Evolutionary conservation across 306 rosid genomes (phyloP).

Genomic region (Leucaena leucocephala): DNA sequence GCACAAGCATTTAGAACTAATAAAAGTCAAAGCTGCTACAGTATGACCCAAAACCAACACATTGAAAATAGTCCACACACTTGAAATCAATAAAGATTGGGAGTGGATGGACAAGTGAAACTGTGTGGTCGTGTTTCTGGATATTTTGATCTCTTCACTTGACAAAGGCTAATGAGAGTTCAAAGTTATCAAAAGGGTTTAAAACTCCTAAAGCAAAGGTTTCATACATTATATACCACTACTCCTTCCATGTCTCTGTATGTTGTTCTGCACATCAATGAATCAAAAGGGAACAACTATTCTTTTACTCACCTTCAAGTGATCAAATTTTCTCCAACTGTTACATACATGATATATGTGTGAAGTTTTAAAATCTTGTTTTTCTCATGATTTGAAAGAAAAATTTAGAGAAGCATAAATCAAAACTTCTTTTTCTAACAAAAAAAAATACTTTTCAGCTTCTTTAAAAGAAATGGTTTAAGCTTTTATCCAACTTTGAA

Average conservation of each 20-base stretch:
- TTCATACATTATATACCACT: background rate
- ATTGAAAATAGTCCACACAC: slow-evolving; percentile 2
- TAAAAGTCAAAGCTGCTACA: background rate
- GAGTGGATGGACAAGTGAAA: background rate
- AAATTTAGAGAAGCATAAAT: too few species aligned
- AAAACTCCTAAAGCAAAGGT: background rate
- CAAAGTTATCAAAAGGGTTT: background rate
- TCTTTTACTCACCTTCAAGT: background rate
- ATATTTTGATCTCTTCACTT: background rate
- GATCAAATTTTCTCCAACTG: background rate
- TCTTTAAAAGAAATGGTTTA: background rate
- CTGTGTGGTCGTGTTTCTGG: background rate
- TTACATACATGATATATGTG: background rate
- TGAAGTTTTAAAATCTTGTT: background rate
- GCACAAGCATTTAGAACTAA: background rate
- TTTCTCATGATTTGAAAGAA: background rate
- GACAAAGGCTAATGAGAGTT: background rate
- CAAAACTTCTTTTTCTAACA: background rate
- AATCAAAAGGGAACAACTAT: background rate
- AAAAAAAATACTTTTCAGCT: background rate
- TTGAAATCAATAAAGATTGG: slow-evolving; percentile 1
- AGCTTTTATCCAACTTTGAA: background rate
- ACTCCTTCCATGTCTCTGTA: background rate
- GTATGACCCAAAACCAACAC: too few species aligned
- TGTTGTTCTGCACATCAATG: background rate